Evolutionary conservation across 1,284 basidiomycete genomes (phyloP).

Genomic region (Lentinula novae-zelandiae): DNA sequence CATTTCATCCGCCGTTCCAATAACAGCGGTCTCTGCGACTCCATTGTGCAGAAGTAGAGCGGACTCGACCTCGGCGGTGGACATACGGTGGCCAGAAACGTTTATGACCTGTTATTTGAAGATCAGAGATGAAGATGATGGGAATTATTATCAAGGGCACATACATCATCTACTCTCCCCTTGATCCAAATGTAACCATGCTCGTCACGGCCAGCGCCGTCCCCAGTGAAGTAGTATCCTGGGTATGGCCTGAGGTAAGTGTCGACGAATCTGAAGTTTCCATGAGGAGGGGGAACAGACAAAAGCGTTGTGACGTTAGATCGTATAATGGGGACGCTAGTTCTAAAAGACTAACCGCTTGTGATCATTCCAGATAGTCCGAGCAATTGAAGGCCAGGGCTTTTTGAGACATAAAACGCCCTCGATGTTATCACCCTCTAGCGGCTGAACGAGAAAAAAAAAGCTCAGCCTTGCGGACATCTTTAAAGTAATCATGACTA

Average conservation of each 20-base stretch:
- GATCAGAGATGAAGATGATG: background rate
- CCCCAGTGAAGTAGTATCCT: slow-evolving; percentile 93
- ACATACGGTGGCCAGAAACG: slow-evolving; percentile 95
- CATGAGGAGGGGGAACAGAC: background rate
- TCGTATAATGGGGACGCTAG: slow-evolving; percentile 16
- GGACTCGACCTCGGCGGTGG: slow-evolving; percentile 97
- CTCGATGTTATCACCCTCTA: slow-evolving; percentile 83
- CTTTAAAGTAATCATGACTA: slow-evolving; percentile 5
- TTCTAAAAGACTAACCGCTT: slow-evolving; percentile 51
- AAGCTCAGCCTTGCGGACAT: background rate
- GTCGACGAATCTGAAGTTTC: background rate
- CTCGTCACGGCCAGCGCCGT: slow-evolving; percentile 91
- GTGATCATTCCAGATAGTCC: slow-evolving; percentile 92
- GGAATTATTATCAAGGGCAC: slow-evolving; percentile 7
- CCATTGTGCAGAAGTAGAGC: slow-evolving; percentile 93
- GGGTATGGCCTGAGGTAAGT: slow-evolving; percentile 61
- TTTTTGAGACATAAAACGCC: slow-evolving; percentile 86
- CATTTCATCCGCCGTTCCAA: slow-evolving; percentile 85
- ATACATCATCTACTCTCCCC: slow-evolving; percentile 90
- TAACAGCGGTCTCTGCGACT: slow-evolving; percentile 94
- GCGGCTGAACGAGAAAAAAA: slow-evolving; percentile 37
- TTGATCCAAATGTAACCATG: slow-evolving; percentile 99
- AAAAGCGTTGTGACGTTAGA: background rate
- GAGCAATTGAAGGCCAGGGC: slow-evolving; percentile 97
- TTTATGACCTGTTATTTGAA: slow-evolving; percentile 73